Evolutionary conservation across 257 asterid species (phyloP).

Genomic region (Solanum bulbocastanum): DNA sequence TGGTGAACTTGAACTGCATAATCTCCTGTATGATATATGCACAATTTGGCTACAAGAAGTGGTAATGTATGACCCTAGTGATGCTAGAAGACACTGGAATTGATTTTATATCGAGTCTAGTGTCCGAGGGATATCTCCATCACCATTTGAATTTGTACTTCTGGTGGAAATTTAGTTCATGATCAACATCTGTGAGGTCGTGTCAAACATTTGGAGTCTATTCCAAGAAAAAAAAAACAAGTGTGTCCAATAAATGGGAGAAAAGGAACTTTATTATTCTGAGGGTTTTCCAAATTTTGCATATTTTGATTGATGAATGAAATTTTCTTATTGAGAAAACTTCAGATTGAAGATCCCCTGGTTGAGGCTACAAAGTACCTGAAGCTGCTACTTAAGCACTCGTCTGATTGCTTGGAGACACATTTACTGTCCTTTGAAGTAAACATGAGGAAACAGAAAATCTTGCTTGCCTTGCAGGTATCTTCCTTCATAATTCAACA

Average conservation of each 20-base stretch:
- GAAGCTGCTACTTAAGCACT: slow-evolving; percentile 90
- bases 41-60: not conserved
- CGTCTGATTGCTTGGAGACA: slow-evolving; percentile 71
- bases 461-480: slow-evolving; percentile 82
- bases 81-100: not conserved
- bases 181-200: not conserved
- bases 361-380: slow-evolving; percentile 86
- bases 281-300: not conserved
- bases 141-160: not conserved
- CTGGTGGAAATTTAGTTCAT: not conserved
- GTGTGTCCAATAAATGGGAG: not conserved
- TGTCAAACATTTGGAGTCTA: not conserved
- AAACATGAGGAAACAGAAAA: slow-evolving; percentile 77
- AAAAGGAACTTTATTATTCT: not conserved
- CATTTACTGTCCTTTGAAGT: slow-evolving; percentile 89
- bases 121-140: not conserved
- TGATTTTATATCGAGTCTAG: not conserved
- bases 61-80: not conserved
- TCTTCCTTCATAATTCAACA: not conserved
- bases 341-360: slow-evolving; percentile 90
- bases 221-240: not conserved
- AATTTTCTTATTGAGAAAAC: not conserved
- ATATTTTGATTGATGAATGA: not conserved
- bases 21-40: not conserved
- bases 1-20: not conserved